Evolutionary conservation across 148 eudicot genomes (phyloP), one percentile per base, ranked within the genome.

Genomic region (Rhododendron griersonianum): DNA sequence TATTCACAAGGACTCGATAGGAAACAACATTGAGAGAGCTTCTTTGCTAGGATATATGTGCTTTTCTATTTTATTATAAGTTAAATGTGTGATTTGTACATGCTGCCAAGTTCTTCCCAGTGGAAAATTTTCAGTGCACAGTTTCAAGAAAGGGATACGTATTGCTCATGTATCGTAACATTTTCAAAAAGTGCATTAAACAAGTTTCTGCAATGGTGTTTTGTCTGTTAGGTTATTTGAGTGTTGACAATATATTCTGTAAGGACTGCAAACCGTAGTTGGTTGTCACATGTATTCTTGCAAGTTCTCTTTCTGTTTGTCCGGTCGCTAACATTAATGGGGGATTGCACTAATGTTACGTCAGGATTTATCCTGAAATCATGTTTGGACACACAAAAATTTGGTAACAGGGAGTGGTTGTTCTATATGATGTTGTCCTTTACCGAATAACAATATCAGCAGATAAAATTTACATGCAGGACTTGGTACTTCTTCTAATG

Each of bases 401-500:
- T 37, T 45, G 85, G 63, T 53, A 44, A 28, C 19, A 74, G 23
- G n/a, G 78, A n/a, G 15, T 53, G 25, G 19, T 61, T 61, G 18
- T 33, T 47, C 55, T 3, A 25, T 8, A 67, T 51, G 87, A 39
- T 18, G 71, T 37, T 51, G 37, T 71, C 19, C 69, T 45, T 50
- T 10, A 23, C 78, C 33, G 5, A n/a, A 63, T 47, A 28, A 63
- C 63, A 30, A 69, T 35, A 45, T 78, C 61, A 63, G 67, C 77
- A 30, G 48, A 84, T 50, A 53, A 33, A 65, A 71, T 16, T 80
- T n/a, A 41, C 63, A 37, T 69, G 81, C 90, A 92, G 94, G 92
- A 81, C 30, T 67, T 92, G 15, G 50, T 87, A 19, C 87, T 92
- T 76, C 91, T 92, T 61, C 87, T 92, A 44, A 51, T 92, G 84